Evolutionary conservation across 1,139 yeast genomes (phyloP).

Genomic region (Taphrina deformans): DNA sequence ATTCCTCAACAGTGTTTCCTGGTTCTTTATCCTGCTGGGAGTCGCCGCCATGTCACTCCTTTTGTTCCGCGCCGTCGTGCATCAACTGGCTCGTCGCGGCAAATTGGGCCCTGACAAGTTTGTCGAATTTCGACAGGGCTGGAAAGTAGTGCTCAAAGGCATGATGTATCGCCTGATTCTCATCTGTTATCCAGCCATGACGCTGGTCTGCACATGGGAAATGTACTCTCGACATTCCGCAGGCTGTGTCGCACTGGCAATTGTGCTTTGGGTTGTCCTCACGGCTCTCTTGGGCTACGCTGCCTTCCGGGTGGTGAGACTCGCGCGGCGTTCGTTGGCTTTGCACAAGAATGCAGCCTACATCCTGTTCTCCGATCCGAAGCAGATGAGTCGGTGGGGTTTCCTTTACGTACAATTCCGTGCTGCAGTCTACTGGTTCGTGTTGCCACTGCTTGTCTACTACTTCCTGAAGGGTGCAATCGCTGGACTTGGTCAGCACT

Average conservation of each 20-base stretch:
- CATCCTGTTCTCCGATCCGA: slow-evolving; percentile 78
- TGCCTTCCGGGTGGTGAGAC: slow-evolving; percentile 63
- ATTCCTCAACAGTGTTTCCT: slow-evolving; percentile 82
- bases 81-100: slow-evolving; percentile 63
- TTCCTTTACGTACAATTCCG: slow-evolving; percentile 87
- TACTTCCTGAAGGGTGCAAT: slow-evolving; percentile 73
- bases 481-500: slow-evolving; percentile 78
- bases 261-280: slow-evolving; percentile 60
- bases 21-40: slow-evolving; percentile 74
- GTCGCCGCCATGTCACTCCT: slow-evolving; percentile 64
- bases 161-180: slow-evolving; percentile 69
- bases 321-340: slow-evolving; percentile 70
- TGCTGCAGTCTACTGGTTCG: slow-evolving; percentile 84
- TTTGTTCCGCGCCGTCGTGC: slow-evolving; percentile 63
- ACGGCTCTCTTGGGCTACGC: slow-evolving; percentile 69
- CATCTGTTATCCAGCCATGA: slow-evolving; percentile 62
- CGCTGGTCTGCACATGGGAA: slow-evolving; percentile 85
- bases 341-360: slow-evolving; percentile 91
- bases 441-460: slow-evolving; percentile 63
- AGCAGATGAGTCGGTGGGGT: slow-evolving; percentile 82
- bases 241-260: slow-evolving; percentile 78
- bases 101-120: slow-evolving; percentile 55
- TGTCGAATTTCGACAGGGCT: slow-evolving; percentile 72
- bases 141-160: slow-evolving; percentile 84
- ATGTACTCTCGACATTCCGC: slow-evolving; percentile 78